phyloP scores from a whole-genome alignment of 805 yeast genomes.

The Starmerella sirachaensis region DNA sequence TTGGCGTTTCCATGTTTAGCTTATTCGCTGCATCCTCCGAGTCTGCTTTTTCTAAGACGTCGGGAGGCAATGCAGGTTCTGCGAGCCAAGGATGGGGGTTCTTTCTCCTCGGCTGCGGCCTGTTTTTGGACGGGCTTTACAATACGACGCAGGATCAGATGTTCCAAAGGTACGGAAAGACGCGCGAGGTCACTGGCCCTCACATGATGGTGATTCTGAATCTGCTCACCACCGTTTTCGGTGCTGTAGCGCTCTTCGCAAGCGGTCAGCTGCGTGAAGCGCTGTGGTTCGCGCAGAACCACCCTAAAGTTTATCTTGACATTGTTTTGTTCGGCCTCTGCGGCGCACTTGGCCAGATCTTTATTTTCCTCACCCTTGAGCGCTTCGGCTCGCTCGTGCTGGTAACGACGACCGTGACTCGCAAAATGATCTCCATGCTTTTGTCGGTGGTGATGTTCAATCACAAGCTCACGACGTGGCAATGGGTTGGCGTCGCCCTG shows the following conservation, averaged over 20 bases:
- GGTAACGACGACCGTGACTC: constrained; percentile 88
- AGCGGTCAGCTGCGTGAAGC: constrained; percentile 45
- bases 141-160: constrained; percentile 87
- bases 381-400: constrained; percentile 73
- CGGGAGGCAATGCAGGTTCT: constrained; percentile 22
- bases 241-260: constrained; percentile 28
- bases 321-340: constrained; percentile 55
- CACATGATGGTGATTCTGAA: constrained; percentile 72
- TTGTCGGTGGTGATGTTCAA: constrained; percentile 78
- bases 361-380: constrained; percentile 74
- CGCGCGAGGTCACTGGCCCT: constrained; percentile 55
- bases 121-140: constrained; percentile 80
- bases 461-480: constrained; percentile 50
- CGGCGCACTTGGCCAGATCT: constrained; percentile 91
- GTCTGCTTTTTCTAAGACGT: constrained; percentile 28
- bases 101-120: constrained; percentile 43
- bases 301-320: constrained; percentile 48
- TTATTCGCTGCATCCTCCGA: constrained; percentile 27
- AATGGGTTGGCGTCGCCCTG: constrained; percentile 66
- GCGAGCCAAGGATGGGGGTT: no score
- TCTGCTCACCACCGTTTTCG: constrained; percentile 33
- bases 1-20: constrained; percentile 75
- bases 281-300: constrained; percentile 35
- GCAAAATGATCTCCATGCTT: constrained; percentile 93
- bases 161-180: constrained; percentile 36